Evolutionary conservation across 768 basidiomycete genomes (phyloP).

Genomic region (Amanita brunnescens): DNA sequence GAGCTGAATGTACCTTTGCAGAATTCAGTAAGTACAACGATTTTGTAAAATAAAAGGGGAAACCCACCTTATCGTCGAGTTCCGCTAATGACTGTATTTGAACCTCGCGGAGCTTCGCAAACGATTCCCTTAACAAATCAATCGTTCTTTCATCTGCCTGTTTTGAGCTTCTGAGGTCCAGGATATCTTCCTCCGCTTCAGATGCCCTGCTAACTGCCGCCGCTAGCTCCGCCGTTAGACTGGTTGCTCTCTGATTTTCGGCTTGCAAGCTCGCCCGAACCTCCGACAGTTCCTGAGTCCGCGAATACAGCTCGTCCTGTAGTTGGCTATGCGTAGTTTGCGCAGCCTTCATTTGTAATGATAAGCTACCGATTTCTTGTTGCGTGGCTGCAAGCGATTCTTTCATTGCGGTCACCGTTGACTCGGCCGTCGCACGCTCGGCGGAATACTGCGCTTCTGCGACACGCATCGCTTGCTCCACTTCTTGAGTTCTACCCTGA

Average conservation of each 20-base stretch:
- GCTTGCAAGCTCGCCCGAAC: slow-evolving; percentile 10
- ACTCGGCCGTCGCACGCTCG: slow-evolving; percentile 4
- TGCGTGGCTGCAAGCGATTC: slow-evolving; percentile 6
- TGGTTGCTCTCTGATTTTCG: slow-evolving; percentile 11
- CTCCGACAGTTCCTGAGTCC: slow-evolving; percentile 7
- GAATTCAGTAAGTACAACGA: background rate
- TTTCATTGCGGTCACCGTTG: slow-evolving; percentile 5
- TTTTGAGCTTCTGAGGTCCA: slow-evolving; percentile 22
- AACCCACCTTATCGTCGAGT: slow-evolving; percentile 25
- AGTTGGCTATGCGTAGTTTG: background rate
- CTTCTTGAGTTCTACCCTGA: background rate
- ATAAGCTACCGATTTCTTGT: slow-evolving; percentile 10
- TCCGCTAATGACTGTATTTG: slow-evolving; percentile 27
- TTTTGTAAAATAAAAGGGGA: slow-evolving; percentile 20
- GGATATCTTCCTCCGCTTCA: slow-evolving; percentile 25
- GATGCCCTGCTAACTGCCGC: slow-evolving; percentile 12
- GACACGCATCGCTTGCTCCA: background rate
- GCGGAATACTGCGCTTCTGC: slow-evolving; percentile 1
- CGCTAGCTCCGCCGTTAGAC: slow-evolving; percentile 15
- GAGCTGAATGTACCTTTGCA: background rate
- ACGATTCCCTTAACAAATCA: slow-evolving; percentile 21
- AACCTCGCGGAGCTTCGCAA: slow-evolving; percentile 21
- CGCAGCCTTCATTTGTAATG: slow-evolving; percentile 9
- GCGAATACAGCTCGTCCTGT: slow-evolving; percentile 7
- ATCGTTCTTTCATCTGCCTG: slow-evolving; percentile 28